Percentiles rank a stretch among this genome's conserved stretches.
phyloP scores from a whole-genome alignment of 768 basidiomycete genomes.

The Leccinum uliginosum region DNA sequence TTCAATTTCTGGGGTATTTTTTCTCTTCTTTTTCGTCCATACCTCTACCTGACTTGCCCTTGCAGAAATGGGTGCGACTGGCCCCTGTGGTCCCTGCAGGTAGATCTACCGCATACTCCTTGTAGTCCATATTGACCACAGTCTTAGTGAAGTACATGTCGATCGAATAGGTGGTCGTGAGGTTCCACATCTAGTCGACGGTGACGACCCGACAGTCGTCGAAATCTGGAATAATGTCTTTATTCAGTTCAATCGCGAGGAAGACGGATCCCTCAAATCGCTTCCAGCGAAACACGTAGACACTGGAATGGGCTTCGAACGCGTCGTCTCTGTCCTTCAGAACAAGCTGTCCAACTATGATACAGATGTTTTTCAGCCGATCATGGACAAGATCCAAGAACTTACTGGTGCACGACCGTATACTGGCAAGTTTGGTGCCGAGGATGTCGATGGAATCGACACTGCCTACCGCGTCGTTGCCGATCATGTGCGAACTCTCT shows the following conservation, averaged over 20 bases:
- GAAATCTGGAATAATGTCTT: constrained; percentile 99
- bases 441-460: constrained; percentile 93
- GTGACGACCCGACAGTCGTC: constrained; percentile 94
- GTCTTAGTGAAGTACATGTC: constrained; percentile 84
- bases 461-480: constrained; percentile 97
- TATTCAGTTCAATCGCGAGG: constrained; percentile 97
- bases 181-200: constrained; percentile 88
- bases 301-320: constrained; percentile 99
- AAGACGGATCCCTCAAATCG: constrained; percentile 70
- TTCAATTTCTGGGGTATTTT: constrained; percentile 97
- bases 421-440: constrained; percentile 86
- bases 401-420: constrained; percentile 87
- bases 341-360: constrained; percentile 95
- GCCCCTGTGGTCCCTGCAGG: constrained; percentile 98
- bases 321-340: constrained; percentile 91
- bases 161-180: constrained; percentile 98
- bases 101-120: constrained; percentile 21
- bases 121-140: not conserved
- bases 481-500: constrained; percentile 93
- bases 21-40: constrained; percentile 1
- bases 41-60: constrained; percentile 3
- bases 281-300: constrained; percentile 95
- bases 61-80: constrained; percentile 96
- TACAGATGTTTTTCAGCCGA: constrained; percentile 90
- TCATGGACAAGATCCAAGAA: constrained; percentile 83